phyloP scores from a whole-genome alignment of 2,329 filamentous ascomycete genomes.

The Graphiopsis chlorocephala region DNA sequence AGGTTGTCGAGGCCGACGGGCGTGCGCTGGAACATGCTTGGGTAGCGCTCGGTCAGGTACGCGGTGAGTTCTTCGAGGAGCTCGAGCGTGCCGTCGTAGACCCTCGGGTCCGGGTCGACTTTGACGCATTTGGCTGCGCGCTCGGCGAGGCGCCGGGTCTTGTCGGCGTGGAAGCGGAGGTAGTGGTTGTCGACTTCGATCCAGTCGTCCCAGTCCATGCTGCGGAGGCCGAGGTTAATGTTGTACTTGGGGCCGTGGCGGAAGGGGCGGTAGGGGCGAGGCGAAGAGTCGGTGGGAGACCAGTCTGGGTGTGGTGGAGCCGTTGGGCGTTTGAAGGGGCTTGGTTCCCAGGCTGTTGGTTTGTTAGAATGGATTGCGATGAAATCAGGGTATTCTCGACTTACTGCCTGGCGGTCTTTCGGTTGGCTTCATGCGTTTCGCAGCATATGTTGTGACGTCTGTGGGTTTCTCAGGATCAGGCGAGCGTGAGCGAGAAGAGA shows the following conservation, averaged over 20 bases:
- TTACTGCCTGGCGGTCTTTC: slow-evolving; percentile 49
- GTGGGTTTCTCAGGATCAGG: slow-evolving; percentile 49
- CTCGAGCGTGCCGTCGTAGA: slow-evolving; percentile 68
- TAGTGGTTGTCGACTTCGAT: slow-evolving; percentile 83
- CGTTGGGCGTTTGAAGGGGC: slow-evolving; percentile 57
- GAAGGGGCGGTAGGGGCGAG: slow-evolving; percentile 75
- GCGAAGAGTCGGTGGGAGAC: slow-evolving; percentile 66
- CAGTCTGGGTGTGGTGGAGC: slow-evolving; percentile 65
- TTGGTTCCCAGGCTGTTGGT: slow-evolving; percentile 54
- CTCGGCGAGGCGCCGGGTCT: slow-evolving; percentile 64
- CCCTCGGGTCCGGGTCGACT: slow-evolving; percentile 60
- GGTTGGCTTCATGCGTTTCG: slow-evolving; percentile 31
- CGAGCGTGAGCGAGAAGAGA: slow-evolving; percentile 22
- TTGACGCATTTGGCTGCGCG: slow-evolving; percentile 65
- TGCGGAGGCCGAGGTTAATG: slow-evolving; percentile 74
- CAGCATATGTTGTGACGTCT: slow-evolving; percentile 18
- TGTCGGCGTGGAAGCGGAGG: slow-evolving; percentile 68
- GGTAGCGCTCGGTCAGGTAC: slow-evolving; percentile 75
- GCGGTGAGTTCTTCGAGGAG: slow-evolving; percentile 68
- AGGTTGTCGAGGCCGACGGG: slow-evolving; percentile 66
- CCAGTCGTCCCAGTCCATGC: slow-evolving; percentile 69
- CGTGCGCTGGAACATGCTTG: slow-evolving; percentile 64
- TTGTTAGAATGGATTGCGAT: background rate
- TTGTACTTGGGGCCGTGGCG: slow-evolving; percentile 69
- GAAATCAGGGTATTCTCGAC: slow-evolving; percentile 4